Conservation (phyloP, 129 eudicot genomes). For the Flaveria sonorensis region DNA sequence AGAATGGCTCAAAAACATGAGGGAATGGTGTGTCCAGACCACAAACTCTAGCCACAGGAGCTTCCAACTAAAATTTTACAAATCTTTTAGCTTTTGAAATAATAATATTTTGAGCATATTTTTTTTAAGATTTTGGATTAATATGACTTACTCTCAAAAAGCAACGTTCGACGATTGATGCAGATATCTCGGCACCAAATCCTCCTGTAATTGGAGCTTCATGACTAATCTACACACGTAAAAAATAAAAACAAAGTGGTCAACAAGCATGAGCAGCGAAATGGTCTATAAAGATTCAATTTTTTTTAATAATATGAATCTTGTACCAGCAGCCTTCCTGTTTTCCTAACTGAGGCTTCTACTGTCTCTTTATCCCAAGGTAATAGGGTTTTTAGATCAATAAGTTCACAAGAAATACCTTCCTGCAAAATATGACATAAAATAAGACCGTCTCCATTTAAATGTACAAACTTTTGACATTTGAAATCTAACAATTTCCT, state of each 20-base stretch:
- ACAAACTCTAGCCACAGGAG: constrained; percentile 96
- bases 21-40: constrained; percentile 99
- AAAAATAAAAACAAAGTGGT: constrained; percentile 15
- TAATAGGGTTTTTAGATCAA: constrained; percentile 81
- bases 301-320: background rate
- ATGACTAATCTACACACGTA: constrained; percentile 72
- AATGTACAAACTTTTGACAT: background rate
- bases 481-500: constrained; percentile 3
- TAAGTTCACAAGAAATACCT: constrained; percentile 93
- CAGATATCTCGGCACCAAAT: constrained; percentile 96
- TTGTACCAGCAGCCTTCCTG: constrained; percentile 88
- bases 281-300: background rate
- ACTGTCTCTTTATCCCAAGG: constrained; percentile 99
- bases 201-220: constrained; percentile 99
- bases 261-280: constrained; percentile 3
- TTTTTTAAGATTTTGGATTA: background rate
- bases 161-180: constrained; percentile 92
- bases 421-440: constrained; percentile 58
- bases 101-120: background rate
- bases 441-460: background rate
- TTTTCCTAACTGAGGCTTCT: constrained; percentile 88
- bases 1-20: constrained; percentile 91
- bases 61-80: constrained; percentile 64
- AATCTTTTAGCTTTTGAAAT: background rate
- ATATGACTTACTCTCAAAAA: constrained; percentile 68